Evolutionary conservation across 306 rosid genomes (phyloP), one percentile per base, ranked within the genome.

Genomic region (Fagus crenata): DNA sequence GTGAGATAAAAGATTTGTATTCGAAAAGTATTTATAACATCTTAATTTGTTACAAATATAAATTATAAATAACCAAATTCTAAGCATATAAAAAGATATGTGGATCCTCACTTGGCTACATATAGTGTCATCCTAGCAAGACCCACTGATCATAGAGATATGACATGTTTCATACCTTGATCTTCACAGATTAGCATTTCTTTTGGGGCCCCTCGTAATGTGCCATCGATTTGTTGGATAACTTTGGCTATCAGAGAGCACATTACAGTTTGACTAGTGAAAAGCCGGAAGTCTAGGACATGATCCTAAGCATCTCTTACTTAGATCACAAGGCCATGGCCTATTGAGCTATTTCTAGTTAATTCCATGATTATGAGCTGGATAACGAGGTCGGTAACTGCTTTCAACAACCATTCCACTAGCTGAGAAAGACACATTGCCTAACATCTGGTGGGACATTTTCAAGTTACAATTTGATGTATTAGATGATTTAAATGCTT

Each of bases 371-470:
- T 79, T 53, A 71, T 60, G 75, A 71, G 58, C 51, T 67, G 69
- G 71, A 36, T 75, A 51, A 79, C 41, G 71, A 65, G 69, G 73
- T 40, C 54, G 81, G 82, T 84, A 82, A 84, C 84, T 83, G 81
- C 77, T 83, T 80, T 74, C 88, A 85, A 82, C 93, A 67, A 83
- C 89, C 84, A 77, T 77, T 78, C 84, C 15, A 31, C 87, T 81
- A 67, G 75, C 69, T 59, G 92, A 91, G 74, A 75, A 55, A 55
- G 89, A 89, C 87, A 56, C 67, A 53, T 55, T 71, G 81, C 82
- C 93, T 78, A 77, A 77, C 88, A 76, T 67, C 36, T 69, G 68
- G 65, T 75, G 69, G 59, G 54, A 76, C 72, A 37, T 60, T 73
- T 82, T 54, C 68, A 58, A 55, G 31, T 36, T 39, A 54, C 17